These are phyloP conservation scores for Cutaneotrichosporon daszewskae DNA, from an alignment of 1,284 basidiomycete species.

Conservation along the genomic window DNA sequence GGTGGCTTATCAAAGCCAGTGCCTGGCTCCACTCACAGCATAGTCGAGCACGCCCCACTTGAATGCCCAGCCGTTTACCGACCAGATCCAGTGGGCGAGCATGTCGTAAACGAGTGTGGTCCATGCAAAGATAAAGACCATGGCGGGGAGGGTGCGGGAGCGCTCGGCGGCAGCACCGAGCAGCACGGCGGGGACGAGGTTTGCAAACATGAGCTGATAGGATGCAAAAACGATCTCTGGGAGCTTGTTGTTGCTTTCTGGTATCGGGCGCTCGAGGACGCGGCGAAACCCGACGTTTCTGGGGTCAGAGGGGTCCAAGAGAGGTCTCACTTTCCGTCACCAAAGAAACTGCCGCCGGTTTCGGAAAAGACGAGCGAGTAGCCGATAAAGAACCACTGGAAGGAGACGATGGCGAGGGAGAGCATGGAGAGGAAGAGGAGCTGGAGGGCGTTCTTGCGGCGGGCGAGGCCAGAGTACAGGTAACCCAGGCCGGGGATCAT, in stretches of 20 bases:
- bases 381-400: slow-evolving; percentile 87
- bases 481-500: slow-evolving; percentile 61
- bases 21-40: too few species aligned
- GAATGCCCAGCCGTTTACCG: slow-evolving; percentile 73
- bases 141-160: slow-evolving; percentile 76
- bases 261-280: slow-evolving; percentile 70
- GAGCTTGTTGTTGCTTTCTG: slow-evolving; percentile 55
- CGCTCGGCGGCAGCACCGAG: slow-evolving; percentile 72
- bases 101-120: slow-evolving; percentile 60
- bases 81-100: slow-evolving; percentile 72
- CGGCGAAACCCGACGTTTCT: slow-evolving; percentile 54
- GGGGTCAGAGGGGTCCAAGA: not conserved
- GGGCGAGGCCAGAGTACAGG: slow-evolving; percentile 79
- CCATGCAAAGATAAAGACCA: slow-evolving; percentile 85
- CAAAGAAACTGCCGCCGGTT: slow-evolving; percentile 59
- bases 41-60: slow-evolving; percentile 86
- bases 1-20: too few species aligned
- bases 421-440: slow-evolving; percentile 55
- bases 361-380: slow-evolving; percentile 76
- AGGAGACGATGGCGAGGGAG: slow-evolving; percentile 63
- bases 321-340: slow-evolving; percentile 51
- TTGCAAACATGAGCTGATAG: slow-evolving; percentile 62
- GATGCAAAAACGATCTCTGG: slow-evolving; percentile 63
- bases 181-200: slow-evolving; percentile 52
- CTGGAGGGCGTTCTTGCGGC: slow-evolving; percentile 57